Evolutionary conservation across 2,329 filamentous ascomycete genomes (phyloP).

Genomic region (Penicillium sumatraense): DNA sequence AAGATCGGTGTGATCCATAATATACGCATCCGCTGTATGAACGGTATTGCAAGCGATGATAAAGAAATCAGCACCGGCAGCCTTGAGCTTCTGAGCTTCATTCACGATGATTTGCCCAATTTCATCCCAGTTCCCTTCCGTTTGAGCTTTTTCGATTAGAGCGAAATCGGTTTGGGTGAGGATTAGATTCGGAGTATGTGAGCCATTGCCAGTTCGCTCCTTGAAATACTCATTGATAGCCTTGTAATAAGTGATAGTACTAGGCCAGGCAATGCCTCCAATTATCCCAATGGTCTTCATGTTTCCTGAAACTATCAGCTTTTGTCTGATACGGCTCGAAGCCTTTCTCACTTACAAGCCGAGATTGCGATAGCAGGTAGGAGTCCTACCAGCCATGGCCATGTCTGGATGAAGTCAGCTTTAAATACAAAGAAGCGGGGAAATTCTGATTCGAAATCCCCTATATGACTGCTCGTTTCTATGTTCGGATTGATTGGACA

Average conservation of each 20-base stretch:
- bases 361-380: no score
- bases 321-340: no score
- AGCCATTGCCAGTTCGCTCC: background rate
- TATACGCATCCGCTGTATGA: background rate
- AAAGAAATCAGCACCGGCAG: conserved; percentile 8
- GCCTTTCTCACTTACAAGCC: no score
- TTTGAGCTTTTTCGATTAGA: background rate
- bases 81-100: conserved; percentile 1
- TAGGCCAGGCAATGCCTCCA: conserved; percentile 1
- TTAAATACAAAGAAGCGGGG: no score
- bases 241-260: background rate
- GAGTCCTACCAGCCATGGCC: no score
- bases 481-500: no score
- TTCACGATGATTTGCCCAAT: background rate
- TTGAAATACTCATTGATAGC: background rate
- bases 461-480: no score
- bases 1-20: background rate
- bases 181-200: background rate
- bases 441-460: no score
- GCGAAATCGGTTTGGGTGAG: background rate
- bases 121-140: background rate
- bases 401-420: no score
- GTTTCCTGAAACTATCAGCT: no score
- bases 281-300: conserved; percentile 5
- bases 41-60: conserved; percentile 12